Evolutionary conservation across 2,329 filamentous ascomycete genomes (phyloP).

Genomic region (Phialemoniopsis sp.): DNA sequence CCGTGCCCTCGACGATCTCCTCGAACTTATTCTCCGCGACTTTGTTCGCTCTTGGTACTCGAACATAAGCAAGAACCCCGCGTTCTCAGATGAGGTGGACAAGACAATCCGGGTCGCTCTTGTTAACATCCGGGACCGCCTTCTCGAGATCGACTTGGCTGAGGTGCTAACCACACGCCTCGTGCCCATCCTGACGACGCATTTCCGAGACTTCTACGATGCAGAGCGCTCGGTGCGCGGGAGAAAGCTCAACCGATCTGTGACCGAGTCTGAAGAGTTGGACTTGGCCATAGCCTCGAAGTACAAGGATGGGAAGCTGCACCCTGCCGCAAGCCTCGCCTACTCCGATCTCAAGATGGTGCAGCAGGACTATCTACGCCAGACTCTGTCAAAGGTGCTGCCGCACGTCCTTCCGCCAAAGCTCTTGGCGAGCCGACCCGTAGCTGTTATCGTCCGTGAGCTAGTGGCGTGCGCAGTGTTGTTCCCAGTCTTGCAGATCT

Average conservation of each 20-base stretch:
- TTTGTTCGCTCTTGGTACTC: constrained; percentile 88
- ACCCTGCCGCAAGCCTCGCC: constrained; percentile 77
- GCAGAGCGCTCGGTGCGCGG: constrained; percentile 86
- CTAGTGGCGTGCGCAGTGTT: constrained; percentile 91
- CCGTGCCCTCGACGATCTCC: constrained; percentile 71
- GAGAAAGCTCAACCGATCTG: constrained; percentile 78
- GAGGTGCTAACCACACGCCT: constrained; percentile 78
- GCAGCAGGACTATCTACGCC: constrained; percentile 85
- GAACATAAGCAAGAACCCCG: constrained; percentile 74
- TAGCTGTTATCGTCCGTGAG: constrained; percentile 78
- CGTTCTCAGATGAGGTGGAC: constrained; percentile 86
- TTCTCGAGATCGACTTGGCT: constrained; percentile 76
- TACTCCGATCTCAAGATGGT: constrained; percentile 80
- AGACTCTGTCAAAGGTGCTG: constrained; percentile 67
- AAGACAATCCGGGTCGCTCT: constrained; percentile 71
- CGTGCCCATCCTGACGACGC: constrained; percentile 81
- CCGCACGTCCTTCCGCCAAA: constrained; percentile 69
- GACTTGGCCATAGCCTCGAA: constrained; percentile 94
- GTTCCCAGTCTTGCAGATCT: constrained; percentile 70
- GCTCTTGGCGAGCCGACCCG: constrained; percentile 74
- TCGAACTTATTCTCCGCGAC: constrained; percentile 74
- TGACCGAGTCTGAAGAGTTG: constrained; percentile 95
- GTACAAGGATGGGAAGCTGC: constrained; percentile 83
- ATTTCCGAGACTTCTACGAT: constrained; percentile 86
- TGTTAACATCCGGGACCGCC: constrained; percentile 63